These are phyloP conservation scores for Colletotrichum karsti DNA, from an alignment of 2,329 filamentous ascomycete species.

Conservation along the genomic window DNA sequence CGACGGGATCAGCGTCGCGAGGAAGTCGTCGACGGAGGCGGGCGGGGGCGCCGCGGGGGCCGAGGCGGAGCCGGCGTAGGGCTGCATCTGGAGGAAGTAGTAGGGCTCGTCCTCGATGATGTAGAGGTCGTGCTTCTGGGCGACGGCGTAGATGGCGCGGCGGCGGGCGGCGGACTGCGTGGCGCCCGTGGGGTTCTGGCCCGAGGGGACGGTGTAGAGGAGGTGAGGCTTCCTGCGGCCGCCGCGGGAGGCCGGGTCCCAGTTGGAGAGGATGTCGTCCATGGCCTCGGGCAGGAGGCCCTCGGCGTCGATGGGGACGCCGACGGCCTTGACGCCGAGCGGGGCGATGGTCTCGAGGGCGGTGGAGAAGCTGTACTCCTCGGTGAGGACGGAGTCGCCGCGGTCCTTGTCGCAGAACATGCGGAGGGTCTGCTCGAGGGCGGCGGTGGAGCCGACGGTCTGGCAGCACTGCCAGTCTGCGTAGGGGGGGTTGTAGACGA, in stretches of 20 bases:
- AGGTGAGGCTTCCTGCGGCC: slow-evolving; percentile 61
- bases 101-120: slow-evolving; percentile 96
- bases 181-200: slow-evolving; percentile 91
- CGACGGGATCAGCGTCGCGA: slow-evolving; percentile 76
- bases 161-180: slow-evolving; percentile 77
- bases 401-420: slow-evolving; percentile 78
- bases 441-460: slow-evolving; percentile 86
- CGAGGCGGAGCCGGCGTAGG: slow-evolving; percentile 69
- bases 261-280: slow-evolving; percentile 58
- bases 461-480: slow-evolving; percentile 88
- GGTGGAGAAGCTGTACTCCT: slow-evolving; percentile 91
- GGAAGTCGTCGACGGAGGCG: slow-evolving; percentile 74
- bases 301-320: slow-evolving; percentile 60
- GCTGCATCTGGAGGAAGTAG: slow-evolving; percentile 91
- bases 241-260: slow-evolving; percentile 55
- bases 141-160: slow-evolving; percentile 77
- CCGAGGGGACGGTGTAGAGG: slow-evolving; percentile 73
- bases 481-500: slow-evolving; percentile 87
- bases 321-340: slow-evolving; percentile 60
- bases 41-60: slow-evolving; percentile 63
- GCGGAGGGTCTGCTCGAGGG: slow-evolving; percentile 83
- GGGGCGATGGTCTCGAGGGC: slow-evolving; percentile 66
- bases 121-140: slow-evolving; percentile 84
- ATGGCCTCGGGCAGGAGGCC: slow-evolving; percentile 61
- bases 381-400: slow-evolving; percentile 82